Percentiles rank a stretch among this genome's conserved stretches.
These are phyloP conservation scores for Astrothelium subdiscretum DNA, from an alignment of 495 filamentous ascomycete species.

Conservation along the genomic window DNA sequence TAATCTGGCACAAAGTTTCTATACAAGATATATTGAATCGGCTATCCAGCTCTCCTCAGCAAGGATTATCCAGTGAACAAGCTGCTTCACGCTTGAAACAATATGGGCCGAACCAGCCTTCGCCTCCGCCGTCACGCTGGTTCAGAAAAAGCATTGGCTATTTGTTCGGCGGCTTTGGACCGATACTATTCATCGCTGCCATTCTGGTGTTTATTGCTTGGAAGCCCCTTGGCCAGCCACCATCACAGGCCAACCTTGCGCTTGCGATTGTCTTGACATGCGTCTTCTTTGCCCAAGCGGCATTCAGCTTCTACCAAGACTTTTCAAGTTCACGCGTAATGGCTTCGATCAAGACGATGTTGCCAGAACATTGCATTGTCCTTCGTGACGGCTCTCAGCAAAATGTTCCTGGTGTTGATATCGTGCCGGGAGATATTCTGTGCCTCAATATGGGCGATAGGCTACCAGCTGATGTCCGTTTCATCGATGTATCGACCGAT, in stretches of 20 bases:
- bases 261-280: constrained; percentile 28
- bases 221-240: constrained; percentile 27
- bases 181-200: constrained; percentile 27
- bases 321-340: constrained; percentile 28
- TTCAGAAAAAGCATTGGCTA: constrained; percentile 23
- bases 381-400: constrained; percentile 57
- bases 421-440: constrained; percentile 77
- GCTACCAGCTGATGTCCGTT: constrained; percentile 55
- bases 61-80: constrained; percentile 18
- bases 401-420: constrained; percentile 55
- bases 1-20: constrained; percentile 20
- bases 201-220: constrained; percentile 32
- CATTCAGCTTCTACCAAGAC: constrained; percentile 30
- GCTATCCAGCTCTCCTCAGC: constrained; percentile 4
- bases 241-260: constrained; percentile 24
- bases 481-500: constrained; percentile 21
- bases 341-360: constrained; percentile 25
- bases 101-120: constrained; percentile 23
- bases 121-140: constrained; percentile 17
- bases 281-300: constrained; percentile 28
- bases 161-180: constrained; percentile 31
- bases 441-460: constrained; percentile 57
- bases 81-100: constrained; percentile 17
- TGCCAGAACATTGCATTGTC: constrained; percentile 37
- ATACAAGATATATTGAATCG: constrained; percentile 18